Conservation (phyloP, 139 green algal genomes). For the Chlorella sp. region DNA sequence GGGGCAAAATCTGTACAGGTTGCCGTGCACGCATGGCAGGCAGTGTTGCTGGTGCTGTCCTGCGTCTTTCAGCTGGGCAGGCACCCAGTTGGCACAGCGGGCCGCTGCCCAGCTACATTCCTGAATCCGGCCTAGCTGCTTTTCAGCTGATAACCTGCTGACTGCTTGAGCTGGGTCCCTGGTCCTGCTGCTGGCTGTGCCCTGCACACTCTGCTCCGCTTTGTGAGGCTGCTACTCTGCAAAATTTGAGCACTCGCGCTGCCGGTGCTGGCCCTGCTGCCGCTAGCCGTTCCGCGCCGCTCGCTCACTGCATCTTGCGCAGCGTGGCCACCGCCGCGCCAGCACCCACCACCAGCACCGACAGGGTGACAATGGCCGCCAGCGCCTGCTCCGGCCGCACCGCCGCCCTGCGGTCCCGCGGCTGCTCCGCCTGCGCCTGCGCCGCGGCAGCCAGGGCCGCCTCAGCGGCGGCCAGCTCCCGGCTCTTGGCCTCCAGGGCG, state of each 20-base stretch:
- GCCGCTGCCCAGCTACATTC: too few relatives aligned
- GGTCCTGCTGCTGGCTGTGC: background rate
- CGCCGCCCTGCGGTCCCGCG: background rate
- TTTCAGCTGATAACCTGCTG: background rate
- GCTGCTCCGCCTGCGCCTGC: background rate
- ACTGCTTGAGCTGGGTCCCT: background rate
- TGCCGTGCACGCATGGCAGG: too few relatives aligned
- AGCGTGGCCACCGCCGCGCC: background rate
- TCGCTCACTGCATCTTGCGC: background rate
- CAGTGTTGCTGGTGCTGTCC: too few relatives aligned
- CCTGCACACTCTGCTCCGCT: background rate
- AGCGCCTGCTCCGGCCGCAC: background rate
- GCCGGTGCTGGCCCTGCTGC: too few relatives aligned
- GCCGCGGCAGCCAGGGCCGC: background rate
- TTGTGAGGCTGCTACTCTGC: too few relatives aligned
- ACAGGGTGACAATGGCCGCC: background rate
- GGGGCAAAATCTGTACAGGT: too few relatives aligned
- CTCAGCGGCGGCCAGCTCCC: constrained; percentile 16
- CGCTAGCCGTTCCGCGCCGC: too few relatives aligned
- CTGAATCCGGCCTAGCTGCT: background rate
- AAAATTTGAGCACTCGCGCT: too few relatives aligned
- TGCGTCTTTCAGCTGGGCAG: too few relatives aligned
- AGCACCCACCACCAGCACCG: background rate
- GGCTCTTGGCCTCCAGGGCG: background rate
- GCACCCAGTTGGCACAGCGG: too few relatives aligned